Evolutionary conservation across 1,139 yeast genomes (phyloP), one percentile per base, ranked within the genome.

Genomic region (Starmera stellimalicola): DNA sequence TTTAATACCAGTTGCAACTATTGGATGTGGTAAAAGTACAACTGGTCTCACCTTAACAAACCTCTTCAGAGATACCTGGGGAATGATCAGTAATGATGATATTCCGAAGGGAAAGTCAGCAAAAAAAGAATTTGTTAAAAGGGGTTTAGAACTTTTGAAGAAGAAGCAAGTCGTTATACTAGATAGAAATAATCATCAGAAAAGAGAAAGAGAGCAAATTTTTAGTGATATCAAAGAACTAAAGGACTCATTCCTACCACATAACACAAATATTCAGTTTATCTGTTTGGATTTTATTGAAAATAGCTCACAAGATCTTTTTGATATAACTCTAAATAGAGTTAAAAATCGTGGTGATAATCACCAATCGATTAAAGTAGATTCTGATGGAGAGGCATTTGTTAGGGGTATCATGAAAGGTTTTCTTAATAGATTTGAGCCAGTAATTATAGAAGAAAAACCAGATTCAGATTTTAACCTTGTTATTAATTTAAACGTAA

Each of bases 11-110:
- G 74, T 88, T 11, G 87, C 97, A 0, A 85, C 95, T 0, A 72
- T 91, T 33, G 98, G 97, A 0, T 85, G 96, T 54, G 99, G 99
- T 7, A 93, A 93, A 52, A 87, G 97, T 0, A 85, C 96, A 0
- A 71, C 84, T 0, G 73, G 85, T 4, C 55, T 70, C 31, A 77
- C 91, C 0, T 58, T 91, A 29, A 45, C 53, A 1, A 52, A 66
- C 8, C 51, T 88, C 18, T 78, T 64, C 36, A 75, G 80, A 0
- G 51, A 55, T 1, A 58, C 62, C 0, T 79, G 94, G 81, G 77
- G 71, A 0, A 85, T 80, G 47, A 66, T 84, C n/a, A 95, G 87
- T 52, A 88, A 84, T 53, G 98, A 91, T 56, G 73, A 85, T 45
- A 65, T 85, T 24, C 59, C 68, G 3, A 63, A 62, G 15, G 70